Base-by-base conservation (phyloP, 208 protist species). In the Wallacemonas rigidus region DNA sequence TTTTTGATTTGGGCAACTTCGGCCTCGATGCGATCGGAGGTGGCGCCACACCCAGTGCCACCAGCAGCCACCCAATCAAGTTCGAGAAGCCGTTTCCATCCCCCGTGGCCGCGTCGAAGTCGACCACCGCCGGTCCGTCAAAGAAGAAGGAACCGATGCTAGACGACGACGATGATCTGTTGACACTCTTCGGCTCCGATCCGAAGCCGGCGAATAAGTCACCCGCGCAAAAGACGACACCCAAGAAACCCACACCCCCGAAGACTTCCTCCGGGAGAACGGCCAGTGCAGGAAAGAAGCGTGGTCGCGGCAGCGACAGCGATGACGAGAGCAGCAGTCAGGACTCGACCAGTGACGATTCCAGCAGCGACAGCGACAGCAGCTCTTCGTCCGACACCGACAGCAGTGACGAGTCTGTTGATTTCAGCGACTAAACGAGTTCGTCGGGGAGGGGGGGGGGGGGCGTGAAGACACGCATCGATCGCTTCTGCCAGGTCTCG, bases 1-100 rank as follows among this genome's bases (percentile, higher is more conserved):
- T 81, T 44, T 89, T 93, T 57, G 85, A 89, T 68, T 65, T 96
- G 11, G 86, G 94, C 54, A 72, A 80, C 53, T 94, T 96, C 73
- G 91, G 91, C 11, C 80, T 95, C 47, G 87, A 91, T 54, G 91
- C 91, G 8, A 67, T 95, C 0, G 56, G 50, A 26, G 26, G 26
- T 54, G 11, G 53, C 48, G 15, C 38, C 64, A 62, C 17, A 9
- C 38, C 55, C 54, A 44, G 17, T 40, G 38, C 47, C 58, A 54
- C 15, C 51, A 8, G 50, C 74, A 17, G 45, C 63, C 43, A 69
- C 63, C 43, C 58, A 69, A 47, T 62, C 3, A 77, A 76, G 64
- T 50, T 40, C 40, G 48, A 56, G 61, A 65, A 65, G 43, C 60
- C 60, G 41, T 65, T 65, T 41, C 60, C 60, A 4, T 65, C 60